These are phyloP conservation scores for Zygosaccharomyces pseudobailii DNA, from an alignment of 1,139 yeast species.

Conservation along the genomic window DNA sequence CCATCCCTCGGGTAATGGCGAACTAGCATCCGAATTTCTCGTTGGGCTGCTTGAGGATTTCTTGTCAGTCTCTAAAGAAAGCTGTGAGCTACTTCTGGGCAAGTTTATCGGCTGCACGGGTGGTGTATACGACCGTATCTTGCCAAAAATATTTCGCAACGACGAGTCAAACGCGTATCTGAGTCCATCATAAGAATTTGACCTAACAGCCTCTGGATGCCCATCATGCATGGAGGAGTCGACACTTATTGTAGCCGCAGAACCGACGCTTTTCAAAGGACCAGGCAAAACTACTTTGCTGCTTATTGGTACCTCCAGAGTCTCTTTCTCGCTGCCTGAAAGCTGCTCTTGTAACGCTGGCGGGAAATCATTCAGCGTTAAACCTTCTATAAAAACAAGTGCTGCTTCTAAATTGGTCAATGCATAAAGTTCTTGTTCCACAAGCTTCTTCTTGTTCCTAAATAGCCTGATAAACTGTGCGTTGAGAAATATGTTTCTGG, in stretches of 20 bases:
- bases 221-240: slow-evolving; percentile 6
- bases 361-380: slow-evolving; percentile 41
- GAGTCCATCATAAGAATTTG: slow-evolving; percentile 26
- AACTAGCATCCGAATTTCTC: not conserved
- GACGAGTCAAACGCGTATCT: slow-evolving; percentile 29
- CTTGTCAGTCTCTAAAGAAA: slow-evolving; percentile 10
- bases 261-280: not conserved
- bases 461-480: slow-evolving; percentile 52
- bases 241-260: not conserved
- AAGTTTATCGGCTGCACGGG: slow-evolving; percentile 16
- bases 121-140: slow-evolving; percentile 30
- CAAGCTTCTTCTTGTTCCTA: slow-evolving; percentile 43
- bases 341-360: slow-evolving; percentile 21
- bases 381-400: slow-evolving; percentile 47
- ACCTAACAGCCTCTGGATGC: slow-evolving; percentile 13
- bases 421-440: slow-evolving; percentile 53
- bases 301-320: slow-evolving; percentile 19
- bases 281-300: slow-evolving; percentile 19
- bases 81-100: slow-evolving; percentile 14
- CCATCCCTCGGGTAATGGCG: slow-evolving; percentile 15
- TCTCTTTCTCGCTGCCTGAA: slow-evolving; percentile 11
- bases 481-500: slow-evolving; percentile 44
- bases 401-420: slow-evolving; percentile 65
- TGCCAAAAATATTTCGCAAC: slow-evolving; percentile 28
- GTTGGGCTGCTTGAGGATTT: slow-evolving; percentile 1